Evolutionary conservation across 345 rosid species (phyloP).

Genomic region (Mangifera indica): DNA sequence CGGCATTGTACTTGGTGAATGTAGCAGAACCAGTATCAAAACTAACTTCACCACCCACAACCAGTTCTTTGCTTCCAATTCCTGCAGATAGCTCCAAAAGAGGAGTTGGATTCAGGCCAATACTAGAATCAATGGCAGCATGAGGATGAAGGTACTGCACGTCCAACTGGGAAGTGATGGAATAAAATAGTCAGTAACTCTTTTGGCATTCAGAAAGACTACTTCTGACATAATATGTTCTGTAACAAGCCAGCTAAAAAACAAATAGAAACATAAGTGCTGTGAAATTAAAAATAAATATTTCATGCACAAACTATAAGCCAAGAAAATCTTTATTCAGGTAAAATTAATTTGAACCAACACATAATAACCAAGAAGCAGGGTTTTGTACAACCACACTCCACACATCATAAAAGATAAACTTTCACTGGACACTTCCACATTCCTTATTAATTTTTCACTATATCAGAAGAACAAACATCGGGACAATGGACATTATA

Average conservation of each 20-base stretch:
- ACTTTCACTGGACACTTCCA: not conserved
- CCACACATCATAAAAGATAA: not conserved
- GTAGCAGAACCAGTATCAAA: conserved; percentile 74
- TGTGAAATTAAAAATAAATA: not conserved
- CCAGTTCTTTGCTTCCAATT: conserved; percentile 57
- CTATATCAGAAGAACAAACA: too few relatives aligned
- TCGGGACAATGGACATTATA: not conserved
- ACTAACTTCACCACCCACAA: conserved; percentile 72
- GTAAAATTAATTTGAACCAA: too few relatives aligned
- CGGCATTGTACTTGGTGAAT: conserved; percentile 67
- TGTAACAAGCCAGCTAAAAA: not conserved
- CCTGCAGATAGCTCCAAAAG: conserved; percentile 72
- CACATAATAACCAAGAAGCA: too few relatives aligned
- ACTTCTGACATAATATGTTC: conserved; percentile 8
- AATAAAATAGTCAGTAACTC: conserved; percentile 16
- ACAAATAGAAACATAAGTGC: not conserved
- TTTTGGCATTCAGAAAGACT: not conserved
- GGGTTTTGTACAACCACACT: too few relatives aligned
- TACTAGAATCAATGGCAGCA: conserved; percentile 65
- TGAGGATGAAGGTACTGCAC: conserved; percentile 75
- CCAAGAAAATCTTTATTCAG: too few relatives aligned
- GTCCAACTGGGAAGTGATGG: conserved; percentile 52
- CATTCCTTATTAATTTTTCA: too few relatives aligned
- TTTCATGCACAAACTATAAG: too few relatives aligned
- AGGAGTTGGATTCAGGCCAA: conserved; percentile 79